These are phyloP conservation scores for Suillus paluster DNA, from an alignment of 768 basidiomycete genomes.

Conservation along the genomic window DNA sequence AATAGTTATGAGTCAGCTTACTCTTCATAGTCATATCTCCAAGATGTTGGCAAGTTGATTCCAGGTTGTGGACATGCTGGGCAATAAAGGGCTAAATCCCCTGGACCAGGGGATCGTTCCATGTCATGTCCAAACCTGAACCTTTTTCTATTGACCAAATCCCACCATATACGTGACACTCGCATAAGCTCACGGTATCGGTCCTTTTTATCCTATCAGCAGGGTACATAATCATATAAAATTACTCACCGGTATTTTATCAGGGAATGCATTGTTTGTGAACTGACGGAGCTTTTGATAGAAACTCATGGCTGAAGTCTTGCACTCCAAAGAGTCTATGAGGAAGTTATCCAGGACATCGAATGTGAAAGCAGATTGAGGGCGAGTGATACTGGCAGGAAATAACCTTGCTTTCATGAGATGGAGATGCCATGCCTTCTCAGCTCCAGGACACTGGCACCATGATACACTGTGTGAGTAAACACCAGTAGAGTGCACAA, in stretches of 20 bases:
- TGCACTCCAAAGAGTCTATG: too few species aligned
- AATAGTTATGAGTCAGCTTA: not conserved
- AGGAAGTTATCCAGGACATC: too few species aligned
- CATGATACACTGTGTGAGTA: not conserved
- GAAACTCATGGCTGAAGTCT: too few species aligned
- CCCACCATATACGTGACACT: conserved; percentile 6
- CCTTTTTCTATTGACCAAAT: conserved; percentile 7
- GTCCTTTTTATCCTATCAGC: conserved; percentile 7
- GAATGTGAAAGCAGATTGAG: too few species aligned
- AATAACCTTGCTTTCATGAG: too few species aligned
- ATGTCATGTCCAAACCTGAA: conserved; percentile 16
- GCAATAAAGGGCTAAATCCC: conserved; percentile 25
- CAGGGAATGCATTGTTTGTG: too few species aligned
- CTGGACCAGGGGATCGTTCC: conserved; percentile 2
- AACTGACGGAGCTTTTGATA: too few species aligned
- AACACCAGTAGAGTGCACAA: too few species aligned
- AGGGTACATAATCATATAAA: too few species aligned
- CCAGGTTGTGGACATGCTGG: conserved; percentile 31
- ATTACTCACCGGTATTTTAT: too few species aligned
- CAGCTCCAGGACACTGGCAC: conserved; percentile 2
- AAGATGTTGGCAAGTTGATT: conserved; percentile 27
- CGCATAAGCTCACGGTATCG: conserved; percentile 17
- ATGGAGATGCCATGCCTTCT: too few species aligned
- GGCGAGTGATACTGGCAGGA: too few species aligned
- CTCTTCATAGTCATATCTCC: conserved; percentile 18